Evolutionary conservation across 2,329 filamentous ascomycete genomes (phyloP).

Genomic region (Pseudogymnoascus sp.): DNA sequence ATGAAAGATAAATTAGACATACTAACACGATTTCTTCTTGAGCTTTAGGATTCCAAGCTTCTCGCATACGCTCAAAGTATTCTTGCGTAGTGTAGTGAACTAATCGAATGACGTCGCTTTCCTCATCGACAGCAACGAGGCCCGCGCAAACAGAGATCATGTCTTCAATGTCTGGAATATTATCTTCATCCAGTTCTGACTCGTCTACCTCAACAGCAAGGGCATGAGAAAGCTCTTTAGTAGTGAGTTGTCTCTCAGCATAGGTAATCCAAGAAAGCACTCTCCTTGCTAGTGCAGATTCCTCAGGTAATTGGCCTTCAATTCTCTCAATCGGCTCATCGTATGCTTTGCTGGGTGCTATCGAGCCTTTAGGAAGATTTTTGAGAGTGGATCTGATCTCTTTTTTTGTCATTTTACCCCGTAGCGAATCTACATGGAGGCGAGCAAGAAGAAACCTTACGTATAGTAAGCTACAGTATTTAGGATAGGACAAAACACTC

Average conservation of each 20-base stretch:
- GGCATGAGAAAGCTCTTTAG: not conserved
- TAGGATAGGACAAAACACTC: not conserved
- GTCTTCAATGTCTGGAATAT: slow-evolving; percentile 11
- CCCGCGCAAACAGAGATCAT: slow-evolving; percentile 22
- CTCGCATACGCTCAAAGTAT: slow-evolving; percentile 16
- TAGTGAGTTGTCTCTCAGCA: not conserved
- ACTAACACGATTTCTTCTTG: not conserved
- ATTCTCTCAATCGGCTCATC: not conserved
- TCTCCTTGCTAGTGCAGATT: not conserved
- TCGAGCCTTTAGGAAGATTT: not conserved
- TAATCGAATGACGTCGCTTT: slow-evolving; percentile 15
- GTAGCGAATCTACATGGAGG: not conserved
- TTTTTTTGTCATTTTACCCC: not conserved
- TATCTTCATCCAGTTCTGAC: not conserved
- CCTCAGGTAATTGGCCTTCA: not conserved
- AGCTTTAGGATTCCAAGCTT: not conserved
- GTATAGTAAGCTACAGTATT: not conserved
- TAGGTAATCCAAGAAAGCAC: not conserved
- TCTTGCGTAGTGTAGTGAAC: slow-evolving; percentile 26
- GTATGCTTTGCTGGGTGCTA: not conserved
- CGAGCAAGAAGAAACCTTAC: slow-evolving; percentile 2
- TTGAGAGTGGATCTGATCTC: not conserved
- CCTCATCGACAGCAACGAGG: slow-evolving; percentile 15
- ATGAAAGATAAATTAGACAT: not conserved
- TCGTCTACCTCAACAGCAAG: not conserved